A percentile compares a stretch with the other conserved stretches of the same genome.
phyloP scores from a whole-genome alignment of 768 basidiomycete species.

The Pholiota conissans region DNA sequence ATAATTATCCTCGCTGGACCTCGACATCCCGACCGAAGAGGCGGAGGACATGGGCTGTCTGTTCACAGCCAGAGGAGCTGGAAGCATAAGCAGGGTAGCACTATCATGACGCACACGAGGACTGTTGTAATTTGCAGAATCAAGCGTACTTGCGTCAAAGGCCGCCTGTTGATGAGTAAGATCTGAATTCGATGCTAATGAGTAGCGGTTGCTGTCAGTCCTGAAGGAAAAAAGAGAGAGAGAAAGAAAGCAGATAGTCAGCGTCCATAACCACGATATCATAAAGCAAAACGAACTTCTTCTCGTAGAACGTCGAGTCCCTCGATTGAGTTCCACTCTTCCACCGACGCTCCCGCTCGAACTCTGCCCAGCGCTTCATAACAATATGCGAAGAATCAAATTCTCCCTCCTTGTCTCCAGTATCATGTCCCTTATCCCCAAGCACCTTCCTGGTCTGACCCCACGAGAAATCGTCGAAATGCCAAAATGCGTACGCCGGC shows the following conservation, averaged over 20 bases:
- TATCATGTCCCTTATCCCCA: constrained; percentile 68
- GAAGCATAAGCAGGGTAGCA: constrained; percentile 70
- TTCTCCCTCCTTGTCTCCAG: constrained; percentile 95
- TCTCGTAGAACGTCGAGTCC: constrained; percentile 74
- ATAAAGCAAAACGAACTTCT: constrained; percentile 51
- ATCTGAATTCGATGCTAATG: constrained; percentile 77
- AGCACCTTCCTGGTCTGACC: constrained; percentile 87
- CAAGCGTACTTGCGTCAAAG: constrained; percentile 61
- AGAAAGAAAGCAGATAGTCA: constrained; percentile 3
- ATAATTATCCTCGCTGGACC: constrained; percentile 48
- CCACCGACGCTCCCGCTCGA: constrained; percentile 94
- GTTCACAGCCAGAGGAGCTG: constrained; percentile 68
- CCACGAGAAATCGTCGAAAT: constrained; percentile 99
- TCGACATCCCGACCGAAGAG: constrained; percentile 42
- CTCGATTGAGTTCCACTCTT: constrained; percentile 83
- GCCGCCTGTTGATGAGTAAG: constrained; percentile 57
- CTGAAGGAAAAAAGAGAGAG: constrained; percentile 23
- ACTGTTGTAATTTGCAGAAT: constrained; percentile 47
- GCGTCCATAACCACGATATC: constrained; percentile 5
- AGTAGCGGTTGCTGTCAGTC: constrained; percentile 59
- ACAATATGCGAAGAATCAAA: constrained; percentile 97
- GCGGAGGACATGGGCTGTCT: constrained; percentile 52
- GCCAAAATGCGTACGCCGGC: constrained; percentile 97
- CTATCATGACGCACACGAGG: constrained; percentile 66
- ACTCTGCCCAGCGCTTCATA: constrained; percentile 99